Base-by-base conservation (phyloP, 2,329 filamentous ascomycete genomes). In the Beauveria bassiana region DNA sequence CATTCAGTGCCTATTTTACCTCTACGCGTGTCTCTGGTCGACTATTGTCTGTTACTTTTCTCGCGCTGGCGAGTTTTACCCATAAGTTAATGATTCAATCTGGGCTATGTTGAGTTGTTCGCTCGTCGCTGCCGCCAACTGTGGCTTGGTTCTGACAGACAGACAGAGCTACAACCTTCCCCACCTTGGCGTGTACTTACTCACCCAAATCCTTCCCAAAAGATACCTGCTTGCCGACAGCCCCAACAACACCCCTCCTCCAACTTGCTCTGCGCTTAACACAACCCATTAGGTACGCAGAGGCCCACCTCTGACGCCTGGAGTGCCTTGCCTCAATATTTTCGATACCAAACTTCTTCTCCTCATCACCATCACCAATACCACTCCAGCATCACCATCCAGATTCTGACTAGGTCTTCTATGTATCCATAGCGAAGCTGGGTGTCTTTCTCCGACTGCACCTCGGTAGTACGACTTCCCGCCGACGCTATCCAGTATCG, bases 291-390 rank as follows among this genome's bases (percentile, higher is more conserved):
- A 34, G 34, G 34, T 38, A 74, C 73, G 72, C 73, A 75, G 69
- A 73, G 73, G 68, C 72, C 73, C 73, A 74, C 73, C 65, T 66
- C 66, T 64, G 69, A 69, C 69, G 72, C 70, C 71, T 74, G 71
- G 72, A 69, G 68, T 42, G 55, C 38, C 54, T 55, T 56, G 38
- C 45, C 59, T 64, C 24, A 51, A 61, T 62, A 62, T 54, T 63
- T 53, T 62, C 55, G 61, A 46, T 62, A 40, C 51, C 50, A 28
- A 43, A 54, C 59, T 59, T 61, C 56, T 55, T 64, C 61, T 65
- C 62, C 61, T 38, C 62, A 63, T 67, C 65, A 63, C 63, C 63
- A 65, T 64, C 61, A 61, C 52, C 54, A 64, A 45, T 50, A 51
- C 51, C 46, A 34, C 28, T n/a, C 5, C 31, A 42, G 22, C 51